Evolutionary conservation across 2,329 filamentous ascomycete species (phyloP), one percentile per base, ranked within the genome.

Genomic region (Sarocladium brachiariae): DNA sequence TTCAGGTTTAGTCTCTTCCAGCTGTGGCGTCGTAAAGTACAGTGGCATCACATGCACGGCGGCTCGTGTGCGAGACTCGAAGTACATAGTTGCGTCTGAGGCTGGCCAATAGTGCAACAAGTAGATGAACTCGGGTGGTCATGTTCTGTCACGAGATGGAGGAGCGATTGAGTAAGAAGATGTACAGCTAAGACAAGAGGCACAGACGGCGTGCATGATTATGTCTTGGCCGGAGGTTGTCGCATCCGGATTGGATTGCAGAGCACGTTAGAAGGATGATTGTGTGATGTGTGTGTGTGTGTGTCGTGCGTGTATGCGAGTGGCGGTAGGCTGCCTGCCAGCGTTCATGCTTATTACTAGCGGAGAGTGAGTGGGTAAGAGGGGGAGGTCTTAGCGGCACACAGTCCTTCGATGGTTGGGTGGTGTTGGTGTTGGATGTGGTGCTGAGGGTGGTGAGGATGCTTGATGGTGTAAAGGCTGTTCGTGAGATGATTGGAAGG

Each of bases 1-100:
- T 47, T 47, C 43, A 47, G 43, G 43, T 47, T 33, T n/a, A n/a
- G n/a, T n/a, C n/a, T n/a, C 21, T 21, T 45, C 39, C 39, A 45
- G 24, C 14, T 19, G 25, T 30, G 27, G 27, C 43, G 43, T 30
- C 43, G 27, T 25, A 33, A 47, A n/a, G 27, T 19, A n/a, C 16
- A 25, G 5, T 9, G 27, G 27, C 27, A 47, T 47, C 43, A 47
- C 43, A 47, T 47, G 43, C 43, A 16, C 27, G 23, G 21, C 8
- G 11, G 25, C 24, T 31, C 25, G 43, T 47, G 43, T 21, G 25
- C 39, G 39, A 45, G 21, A 45, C 13, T 9, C 30, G 39, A 16
- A n/a, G n/a, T n/a, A n/a, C n/a, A n/a, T n/a, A n/a, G n/a, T 21
- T 16, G 16, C 5, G 19, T n/a, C 14, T 9, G 43, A 21, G n/a